Evolutionary conservation across 2,329 filamentous ascomycete species (phyloP).

Genomic region (Dothideomycetes sp.): DNA sequence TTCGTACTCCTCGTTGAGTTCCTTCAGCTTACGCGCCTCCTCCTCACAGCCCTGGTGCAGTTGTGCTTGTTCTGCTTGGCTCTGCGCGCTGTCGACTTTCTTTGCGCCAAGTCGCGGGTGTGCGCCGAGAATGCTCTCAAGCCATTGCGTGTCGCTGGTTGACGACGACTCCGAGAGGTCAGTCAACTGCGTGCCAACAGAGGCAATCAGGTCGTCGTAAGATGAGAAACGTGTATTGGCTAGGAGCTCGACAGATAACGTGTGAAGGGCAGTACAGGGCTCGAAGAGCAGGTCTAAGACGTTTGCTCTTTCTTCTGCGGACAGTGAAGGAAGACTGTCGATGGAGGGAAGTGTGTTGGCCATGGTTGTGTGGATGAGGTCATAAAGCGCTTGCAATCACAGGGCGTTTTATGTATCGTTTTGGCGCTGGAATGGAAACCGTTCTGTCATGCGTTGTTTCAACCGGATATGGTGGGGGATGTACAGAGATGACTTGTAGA

Average conservation of each 20-base stretch:
- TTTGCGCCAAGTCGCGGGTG: constrained; percentile 77
- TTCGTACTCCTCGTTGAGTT: constrained; percentile 71
- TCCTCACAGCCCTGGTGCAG: constrained; percentile 43
- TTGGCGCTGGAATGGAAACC: too few relatives aligned
- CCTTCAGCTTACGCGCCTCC: constrained; percentile 45
- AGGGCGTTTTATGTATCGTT: too few relatives aligned
- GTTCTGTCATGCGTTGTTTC: too few relatives aligned
- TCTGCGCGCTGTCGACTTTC: constrained; percentile 72
- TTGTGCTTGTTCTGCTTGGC: constrained; percentile 69
- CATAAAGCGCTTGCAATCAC: not conserved
- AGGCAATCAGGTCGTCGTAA: constrained; percentile 59
- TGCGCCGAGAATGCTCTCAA: constrained; percentile 65
- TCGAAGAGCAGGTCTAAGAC: constrained; percentile 77
- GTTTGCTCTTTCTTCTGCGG: constrained; percentile 42
- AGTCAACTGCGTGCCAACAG: constrained; percentile 52
- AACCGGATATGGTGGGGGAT: too few relatives aligned
- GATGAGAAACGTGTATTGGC: constrained; percentile 47
- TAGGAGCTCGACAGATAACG: constrained; percentile 59
- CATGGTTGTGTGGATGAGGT: not conserved
- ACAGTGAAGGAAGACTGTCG: constrained; percentile 42
- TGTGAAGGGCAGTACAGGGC: constrained; percentile 63
- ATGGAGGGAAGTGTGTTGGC: constrained; percentile 44
- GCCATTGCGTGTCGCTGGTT: constrained; percentile 40
- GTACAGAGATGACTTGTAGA: too few relatives aligned
- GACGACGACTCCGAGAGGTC: constrained; percentile 43